Evolutionary conservation across 805 yeast species (phyloP).

Genomic region (Hanseniaspora lachancei): DNA sequence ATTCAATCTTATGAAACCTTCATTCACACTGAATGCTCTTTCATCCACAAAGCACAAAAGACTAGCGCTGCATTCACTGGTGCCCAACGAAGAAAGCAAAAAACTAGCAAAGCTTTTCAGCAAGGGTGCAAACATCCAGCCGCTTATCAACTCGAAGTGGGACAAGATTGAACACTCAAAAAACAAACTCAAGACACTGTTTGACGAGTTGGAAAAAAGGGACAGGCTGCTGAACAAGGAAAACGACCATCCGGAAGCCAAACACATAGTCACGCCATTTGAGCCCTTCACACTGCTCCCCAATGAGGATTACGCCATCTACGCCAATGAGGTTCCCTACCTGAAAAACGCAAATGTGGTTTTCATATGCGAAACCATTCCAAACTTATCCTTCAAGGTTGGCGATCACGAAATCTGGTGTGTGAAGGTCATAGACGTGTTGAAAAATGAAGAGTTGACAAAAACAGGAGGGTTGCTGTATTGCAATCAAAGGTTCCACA

Average conservation of each 20-base stretch:
- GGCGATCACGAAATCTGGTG: conserved; percentile 90
- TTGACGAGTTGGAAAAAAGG: conserved; percentile 14
- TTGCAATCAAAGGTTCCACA: conserved; percentile 51
- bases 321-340: conserved; percentile 34
- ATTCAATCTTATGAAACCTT: conserved; percentile 78
- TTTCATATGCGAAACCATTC: conserved; percentile 45
- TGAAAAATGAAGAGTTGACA: conserved; percentile 24
- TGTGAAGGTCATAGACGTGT: conserved; percentile 55
- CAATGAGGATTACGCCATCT: conserved; percentile 27
- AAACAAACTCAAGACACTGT: conserved; percentile 12
- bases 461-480: conserved; percentile 54
- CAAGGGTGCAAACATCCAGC: conserved; percentile 31
- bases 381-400: conserved; percentile 35
- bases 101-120: conserved; percentile 56
- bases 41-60: conserved; percentile 40
- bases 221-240: neutral
- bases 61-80: conserved; percentile 58
- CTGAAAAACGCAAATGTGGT: conserved; percentile 45
- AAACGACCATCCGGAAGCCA: neutral
- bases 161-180: conserved; percentile 19
- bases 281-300: conserved; percentile 42
- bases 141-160: conserved; percentile 24
- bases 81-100: conserved; percentile 45
- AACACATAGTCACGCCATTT: conserved; percentile 23
- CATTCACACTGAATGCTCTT: conserved; percentile 58